These are phyloP conservation scores for Psilocybe azurescens DNA, from an alignment of 768 basidiomycete genomes.

Conservation along the genomic window DNA sequence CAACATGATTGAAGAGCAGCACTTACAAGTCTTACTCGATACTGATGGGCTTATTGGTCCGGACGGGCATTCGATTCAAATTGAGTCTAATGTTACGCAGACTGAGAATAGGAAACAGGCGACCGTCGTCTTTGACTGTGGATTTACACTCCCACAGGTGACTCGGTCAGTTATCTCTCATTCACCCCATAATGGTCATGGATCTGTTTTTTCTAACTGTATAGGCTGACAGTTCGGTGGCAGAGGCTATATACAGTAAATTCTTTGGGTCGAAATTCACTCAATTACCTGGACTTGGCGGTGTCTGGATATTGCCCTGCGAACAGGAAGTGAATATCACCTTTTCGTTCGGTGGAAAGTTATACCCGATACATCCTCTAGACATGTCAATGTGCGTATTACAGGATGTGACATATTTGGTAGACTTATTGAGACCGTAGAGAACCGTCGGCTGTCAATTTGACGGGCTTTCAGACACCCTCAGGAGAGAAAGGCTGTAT, in stretches of 20 bases:
- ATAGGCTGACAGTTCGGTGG: conserved; percentile 42
- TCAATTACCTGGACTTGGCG: conserved; percentile 43
- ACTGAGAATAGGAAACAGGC: conserved; percentile 48
- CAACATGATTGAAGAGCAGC: conserved; percentile 48
- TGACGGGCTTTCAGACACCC: conserved; percentile 34
- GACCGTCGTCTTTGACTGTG: conserved; percentile 71
- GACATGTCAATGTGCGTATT: conserved; percentile 56
- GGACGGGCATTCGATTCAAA: conserved; percentile 52
- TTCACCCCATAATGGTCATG: neutral
- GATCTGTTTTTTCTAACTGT: neutral
- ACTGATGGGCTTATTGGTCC: conserved; percentile 66
- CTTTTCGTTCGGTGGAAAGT: conserved; percentile 61
- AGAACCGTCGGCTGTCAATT: conserved; percentile 37
- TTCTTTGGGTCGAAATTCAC: conserved; percentile 57
- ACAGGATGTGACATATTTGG: neutral
- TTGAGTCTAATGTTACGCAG: conserved; percentile 50
- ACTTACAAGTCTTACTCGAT: conserved; percentile 72
- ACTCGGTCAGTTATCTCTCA: conserved; percentile 41
- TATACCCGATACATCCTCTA: conserved; percentile 69
- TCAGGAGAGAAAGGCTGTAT: conserved; percentile 41
- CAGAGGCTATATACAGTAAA: conserved; percentile 64
- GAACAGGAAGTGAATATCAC: conserved; percentile 66
- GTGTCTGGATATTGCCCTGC: conserved; percentile 69
- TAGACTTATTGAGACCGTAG: conserved; percentile 17
- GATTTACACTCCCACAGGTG: conserved; percentile 71